Conservation (phyloP, 225 moss, liverwort and hornwort species). For the Lunularia cruciata region DNA sequence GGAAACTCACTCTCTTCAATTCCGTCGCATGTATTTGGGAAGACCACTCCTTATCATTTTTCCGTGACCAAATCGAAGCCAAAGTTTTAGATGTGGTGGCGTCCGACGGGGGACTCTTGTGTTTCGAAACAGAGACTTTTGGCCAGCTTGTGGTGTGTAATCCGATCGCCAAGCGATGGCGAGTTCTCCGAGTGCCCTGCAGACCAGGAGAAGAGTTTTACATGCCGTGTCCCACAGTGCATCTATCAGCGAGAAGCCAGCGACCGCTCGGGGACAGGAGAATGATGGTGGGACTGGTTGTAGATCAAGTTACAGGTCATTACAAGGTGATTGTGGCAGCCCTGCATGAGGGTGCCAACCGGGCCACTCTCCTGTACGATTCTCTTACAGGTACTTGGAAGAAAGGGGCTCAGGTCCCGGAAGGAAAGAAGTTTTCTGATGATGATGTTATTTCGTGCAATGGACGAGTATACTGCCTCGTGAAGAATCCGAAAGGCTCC, state of each 20-base stretch:
- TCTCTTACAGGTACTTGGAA: constrained; percentile 36
- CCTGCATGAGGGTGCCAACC: constrained; percentile 20
- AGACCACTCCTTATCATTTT: constrained; percentile 37
- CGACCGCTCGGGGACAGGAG: constrained; percentile 19
- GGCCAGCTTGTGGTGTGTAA: constrained; percentile 41
- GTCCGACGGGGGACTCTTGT: constrained; percentile 34
- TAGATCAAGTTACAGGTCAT: constrained; percentile 30
- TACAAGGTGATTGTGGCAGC: constrained; percentile 40
- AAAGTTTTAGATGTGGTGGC: constrained; percentile 33
- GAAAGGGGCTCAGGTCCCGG: constrained; percentile 30
- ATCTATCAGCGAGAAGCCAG: constrained; percentile 10
- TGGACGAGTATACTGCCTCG: constrained; percentile 38
- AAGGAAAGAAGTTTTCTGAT: constrained; percentile 39
- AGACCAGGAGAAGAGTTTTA: constrained; percentile 9
- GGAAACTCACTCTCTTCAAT: constrained; percentile 39
- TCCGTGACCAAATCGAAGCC: constrained; percentile 33
- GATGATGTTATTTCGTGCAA: constrained; percentile 35
- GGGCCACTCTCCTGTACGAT: constrained; percentile 34
- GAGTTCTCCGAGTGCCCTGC: constrained; percentile 32
- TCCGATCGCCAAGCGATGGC: constrained; percentile 39
- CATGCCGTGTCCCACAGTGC: constrained; percentile 9
- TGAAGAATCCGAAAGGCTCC: constrained; percentile 30
- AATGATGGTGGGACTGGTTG: constrained; percentile 37
- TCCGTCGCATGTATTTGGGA: constrained; percentile 35
- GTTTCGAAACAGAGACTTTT: constrained; percentile 34